Conservation (phyloP, 371 early-diverging fungal genomes). For the Mortierella sp. region DNA sequence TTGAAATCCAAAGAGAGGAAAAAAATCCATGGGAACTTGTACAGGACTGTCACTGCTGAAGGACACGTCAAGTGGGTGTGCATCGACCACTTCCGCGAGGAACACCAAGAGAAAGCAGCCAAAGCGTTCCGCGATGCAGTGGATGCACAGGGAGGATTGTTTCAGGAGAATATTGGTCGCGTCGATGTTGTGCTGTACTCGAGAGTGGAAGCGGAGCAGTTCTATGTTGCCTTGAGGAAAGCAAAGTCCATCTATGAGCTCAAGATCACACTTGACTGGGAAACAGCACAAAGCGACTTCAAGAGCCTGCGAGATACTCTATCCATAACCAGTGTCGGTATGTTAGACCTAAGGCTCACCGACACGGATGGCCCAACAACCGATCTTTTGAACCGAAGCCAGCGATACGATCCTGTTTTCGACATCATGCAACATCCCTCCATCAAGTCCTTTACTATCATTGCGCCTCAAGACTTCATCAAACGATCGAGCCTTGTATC, state of each 20-base stretch:
- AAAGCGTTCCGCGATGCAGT: not conserved
- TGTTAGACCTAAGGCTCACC: not conserved
- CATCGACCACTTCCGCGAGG: constrained; percentile 20
- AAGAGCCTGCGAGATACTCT: constrained; percentile 18
- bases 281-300: not conserved
- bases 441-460: not conserved
- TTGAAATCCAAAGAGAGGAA: constrained; percentile 8
- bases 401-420: not conserved
- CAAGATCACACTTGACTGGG: constrained; percentile 14
- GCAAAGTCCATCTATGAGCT: constrained; percentile 18
- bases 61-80: constrained; percentile 32
- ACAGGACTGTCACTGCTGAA: constrained; percentile 8
- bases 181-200: not conserved
- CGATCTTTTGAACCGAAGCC: not conserved
- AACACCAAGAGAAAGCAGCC: not conserved
- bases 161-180: not conserved
- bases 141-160: not conserved
- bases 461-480: not conserved
- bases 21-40: constrained; percentile 11
- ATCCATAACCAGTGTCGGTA: constrained; percentile 1
- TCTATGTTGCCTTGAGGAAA: constrained; percentile 16
- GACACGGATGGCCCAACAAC: not conserved
- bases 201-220: not conserved
- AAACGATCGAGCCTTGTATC: not conserved
- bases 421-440: not conserved